A percentile compares a stretch with the other conserved stretches of the same genome.
Evolutionary conservation across 768 basidiomycete genomes (phyloP).

Genomic region (Leccinum uliginosum): DNA sequence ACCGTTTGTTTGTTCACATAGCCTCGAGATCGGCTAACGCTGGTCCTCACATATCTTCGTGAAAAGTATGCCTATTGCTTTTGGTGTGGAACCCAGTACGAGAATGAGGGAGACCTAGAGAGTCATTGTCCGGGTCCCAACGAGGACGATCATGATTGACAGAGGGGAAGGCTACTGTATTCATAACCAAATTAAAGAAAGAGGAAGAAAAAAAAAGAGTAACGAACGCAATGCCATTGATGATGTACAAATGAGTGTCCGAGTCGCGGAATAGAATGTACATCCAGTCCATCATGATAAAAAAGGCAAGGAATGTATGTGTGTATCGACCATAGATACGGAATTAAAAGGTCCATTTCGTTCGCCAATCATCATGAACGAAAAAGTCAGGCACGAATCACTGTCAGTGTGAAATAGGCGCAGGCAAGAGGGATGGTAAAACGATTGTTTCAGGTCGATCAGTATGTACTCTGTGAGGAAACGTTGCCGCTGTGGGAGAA

Average conservation of each 20-base stretch:
- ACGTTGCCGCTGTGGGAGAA: constrained; percentile 66
- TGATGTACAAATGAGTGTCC: constrained; percentile 32
- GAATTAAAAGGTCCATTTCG: neutral
- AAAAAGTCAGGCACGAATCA: neutral
- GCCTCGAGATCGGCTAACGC: constrained; percentile 65
- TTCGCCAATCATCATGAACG: neutral
- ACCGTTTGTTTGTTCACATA: constrained; percentile 28
- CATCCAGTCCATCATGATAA: constrained; percentile 16
- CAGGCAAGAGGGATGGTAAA: constrained; percentile 59
- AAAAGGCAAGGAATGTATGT: constrained; percentile 15
- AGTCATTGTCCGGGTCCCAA: constrained; percentile 67
- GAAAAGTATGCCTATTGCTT: constrained; percentile 74
- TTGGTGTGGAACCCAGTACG: constrained; percentile 83
- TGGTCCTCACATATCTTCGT: constrained; percentile 72
- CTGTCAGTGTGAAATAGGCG: constrained; percentile 21
- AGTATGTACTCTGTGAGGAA: constrained; percentile 37
- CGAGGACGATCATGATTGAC: constrained; percentile 78
- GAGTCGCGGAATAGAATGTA: constrained; percentile 13
- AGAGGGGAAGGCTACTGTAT: neutral
- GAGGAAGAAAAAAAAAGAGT: neutral
- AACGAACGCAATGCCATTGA: constrained; percentile 21
- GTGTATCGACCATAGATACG: neutral
- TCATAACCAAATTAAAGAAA: neutral
- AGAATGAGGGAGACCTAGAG: constrained; percentile 53
- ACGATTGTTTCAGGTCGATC: constrained; percentile 30